A percentile compares a stretch with the other conserved stretches of the same genome.
phyloP scores from a whole-genome alignment of 2,329 filamentous ascomycete genomes.

The Verticillium albo-atrum region DNA sequence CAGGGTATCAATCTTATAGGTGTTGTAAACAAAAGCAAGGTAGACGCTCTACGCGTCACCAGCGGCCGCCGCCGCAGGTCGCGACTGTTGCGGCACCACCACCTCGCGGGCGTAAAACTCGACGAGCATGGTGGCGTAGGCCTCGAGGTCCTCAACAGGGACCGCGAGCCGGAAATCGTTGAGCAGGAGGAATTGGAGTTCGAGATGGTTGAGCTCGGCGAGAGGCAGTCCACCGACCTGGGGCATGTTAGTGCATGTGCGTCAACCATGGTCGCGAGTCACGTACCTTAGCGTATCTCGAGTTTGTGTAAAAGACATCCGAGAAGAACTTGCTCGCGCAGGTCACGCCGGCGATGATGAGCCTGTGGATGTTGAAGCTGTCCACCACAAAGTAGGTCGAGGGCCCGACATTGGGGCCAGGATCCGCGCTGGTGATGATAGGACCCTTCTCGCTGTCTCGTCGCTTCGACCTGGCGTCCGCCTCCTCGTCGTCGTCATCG shows the following conservation, averaged over 20 bases:
- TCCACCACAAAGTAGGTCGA: conserved; percentile 83
- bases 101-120: conserved; percentile 96
- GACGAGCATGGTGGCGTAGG: conserved; percentile 96
- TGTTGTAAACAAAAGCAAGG: conserved; percentile 3
- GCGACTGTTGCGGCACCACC: conserved; percentile 38
- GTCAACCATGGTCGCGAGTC: neutral
- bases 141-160: conserved; percentile 90
- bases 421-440: conserved; percentile 1
- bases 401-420: conserved; percentile 16
- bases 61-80: conserved; percentile 6
- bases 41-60: neutral
- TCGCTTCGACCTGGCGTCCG: conserved; percentile 10
- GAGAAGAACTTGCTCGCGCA: conserved; percentile 99
- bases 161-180: conserved; percentile 96
- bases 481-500: conserved; percentile 34
- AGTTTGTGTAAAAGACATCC: conserved; percentile 98
- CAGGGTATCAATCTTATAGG: conserved; percentile 12
- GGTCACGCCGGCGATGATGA: conserved; percentile 95
- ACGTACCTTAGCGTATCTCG: conserved; percentile 91
- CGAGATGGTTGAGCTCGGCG: conserved; percentile 89
- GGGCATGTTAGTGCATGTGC: conserved; percentile 6
- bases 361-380: conserved; percentile 96
- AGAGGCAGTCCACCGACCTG: conserved; percentile 92
- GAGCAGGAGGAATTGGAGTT: conserved; percentile 89
- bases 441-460: conserved; percentile 19